Evolutionary conservation across 306 rosid genomes (phyloP), one percentile per base, ranked within the genome.

Genomic region (Sechiopsis laciniata): DNA sequence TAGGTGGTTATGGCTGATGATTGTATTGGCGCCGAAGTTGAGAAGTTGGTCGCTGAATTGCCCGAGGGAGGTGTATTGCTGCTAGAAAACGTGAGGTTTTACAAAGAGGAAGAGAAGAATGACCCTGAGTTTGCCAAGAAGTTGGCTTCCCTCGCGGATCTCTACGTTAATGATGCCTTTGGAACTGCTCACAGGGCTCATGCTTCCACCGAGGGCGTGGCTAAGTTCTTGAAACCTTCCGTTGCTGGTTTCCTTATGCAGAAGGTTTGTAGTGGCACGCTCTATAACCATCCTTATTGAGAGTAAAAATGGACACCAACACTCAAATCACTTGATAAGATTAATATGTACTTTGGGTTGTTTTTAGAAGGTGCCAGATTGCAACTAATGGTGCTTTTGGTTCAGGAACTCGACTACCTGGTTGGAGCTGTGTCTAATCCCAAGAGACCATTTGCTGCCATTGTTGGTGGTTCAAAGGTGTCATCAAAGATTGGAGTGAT

Each of bases 131-230:
- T 81, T 51, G 86, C 98, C 45, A 88, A 88, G 89, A 87, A 93
- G 90, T 79, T 93, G 50, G 97, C 98, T 79, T 84, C 96, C 46
- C 97, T 93, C 50, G 98, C 97, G 42, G 98, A 93, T 80, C 45
- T 93, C 65, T 93, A 93, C 17, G 98, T 93, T 10, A 93, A 93
- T 74, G 98, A 93, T 78, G 98, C 98, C 16, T 93, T 93, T 72
- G 98, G 98, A 24, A 87, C 91, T 72, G 98, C 98, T 54, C 98
- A 93, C 79, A 81, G 98, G 65, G 98, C 98, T 66, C 97, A 93
- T 73, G 98, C 98, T 72, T 93, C 98, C 20, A 93, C 98, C 0
- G 98, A 88, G 81, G 98, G 98, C 45, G 97, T 90, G 6, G 84
- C 98, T 8, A 90, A 90, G 78, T 87, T 37, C 83, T 86, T 93